A percentile compares a stretch with the other conserved stretches of the same genome.
These are phyloP conservation scores for Bathelium albidoporum DNA, from an alignment of 495 filamentous ascomycete genomes.

Conservation along the genomic window DNA sequence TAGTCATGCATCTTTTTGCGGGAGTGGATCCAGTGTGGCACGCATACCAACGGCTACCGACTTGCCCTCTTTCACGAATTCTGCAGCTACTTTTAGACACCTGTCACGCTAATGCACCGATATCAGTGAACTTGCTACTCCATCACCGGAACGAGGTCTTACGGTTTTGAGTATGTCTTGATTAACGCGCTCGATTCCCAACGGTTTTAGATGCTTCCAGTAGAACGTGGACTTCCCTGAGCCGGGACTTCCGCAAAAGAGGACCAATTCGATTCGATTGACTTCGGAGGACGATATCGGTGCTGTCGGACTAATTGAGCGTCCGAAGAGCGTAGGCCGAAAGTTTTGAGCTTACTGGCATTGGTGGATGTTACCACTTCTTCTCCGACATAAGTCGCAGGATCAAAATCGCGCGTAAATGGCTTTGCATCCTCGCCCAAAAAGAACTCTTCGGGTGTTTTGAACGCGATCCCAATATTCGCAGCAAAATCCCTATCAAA, in stretches of 20 bases:
- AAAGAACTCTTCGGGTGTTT: constrained; percentile 89
- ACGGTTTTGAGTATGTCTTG: constrained; percentile 83
- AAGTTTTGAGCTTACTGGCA: constrained; percentile 19
- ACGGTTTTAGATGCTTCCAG: constrained; percentile 63
- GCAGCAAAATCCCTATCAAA: constrained; percentile 57
- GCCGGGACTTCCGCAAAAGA: constrained; percentile 81
- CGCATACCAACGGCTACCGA: constrained; percentile 68
- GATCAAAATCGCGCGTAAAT: constrained; percentile 60
- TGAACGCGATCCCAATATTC: constrained; percentile 69
- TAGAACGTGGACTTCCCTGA: constrained; percentile 89
- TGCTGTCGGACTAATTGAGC: neutral
- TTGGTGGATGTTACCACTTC: constrained; percentile 21
- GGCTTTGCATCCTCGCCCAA: constrained; percentile 51
- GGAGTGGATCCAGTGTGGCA: constrained; percentile 2
- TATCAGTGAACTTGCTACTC: constrained; percentile 14
- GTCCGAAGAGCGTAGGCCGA: neutral
- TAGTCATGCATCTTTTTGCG: constrained; percentile 5
- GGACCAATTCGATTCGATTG: constrained; percentile 60
- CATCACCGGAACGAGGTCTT: constrained; percentile 21
- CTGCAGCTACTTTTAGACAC: constrained; percentile 67
- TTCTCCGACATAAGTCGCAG: constrained; percentile 38
- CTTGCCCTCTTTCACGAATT: constrained; percentile 50
- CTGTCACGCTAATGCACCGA: constrained; percentile 51
- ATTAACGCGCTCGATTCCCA: constrained; percentile 78
- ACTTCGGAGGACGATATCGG: constrained; percentile 47